Base-by-base conservation (phyloP, 2,329 filamentous ascomycete genomes). In the Alternaria rosae region DNA sequence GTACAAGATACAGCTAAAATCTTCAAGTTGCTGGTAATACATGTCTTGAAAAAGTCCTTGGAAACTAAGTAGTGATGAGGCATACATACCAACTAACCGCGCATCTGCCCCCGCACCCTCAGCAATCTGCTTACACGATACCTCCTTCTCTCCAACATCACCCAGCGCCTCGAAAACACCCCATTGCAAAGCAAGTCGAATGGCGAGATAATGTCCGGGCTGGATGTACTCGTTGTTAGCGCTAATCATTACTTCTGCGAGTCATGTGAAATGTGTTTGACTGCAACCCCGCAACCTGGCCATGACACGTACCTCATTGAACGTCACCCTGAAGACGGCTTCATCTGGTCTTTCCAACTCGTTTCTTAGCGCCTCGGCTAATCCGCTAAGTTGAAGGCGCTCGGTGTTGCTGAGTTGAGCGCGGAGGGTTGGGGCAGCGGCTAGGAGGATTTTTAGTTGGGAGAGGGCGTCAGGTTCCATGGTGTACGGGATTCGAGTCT, bases 151-250 rank as follows among this genome's bases (percentile, higher is more conserved):
- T 0, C 56, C 61, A 44, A 57, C 47, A 30, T 57, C 52, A 20
- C 61, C 56, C 13, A 63, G 47, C 41, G 51, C 52, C 1, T 63
- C 61, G 8, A 63, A 63, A 21, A 59, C 42, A 23, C 57, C 57
- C 61, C 61, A 63, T 57, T 63, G 61, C 43, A 63, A 56, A n/a
- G 56, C 61, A 4, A 63, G 52, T 23, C 61, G 61, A 10, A 60
- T 63, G 15, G 45, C 61, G 13, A 63, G 41, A 60, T 63, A 63
- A 43, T 63, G 61, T 6, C 56, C 56, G 26, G 61, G 56, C 61
- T 63, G 11, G 23, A 3, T 10, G 26, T 41, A 59, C 32, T 9
- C 5, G 12, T 17, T 15, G 32, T 63, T 50, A 62, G 55, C 51
- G 21, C 59, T 21, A 30, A 38, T 58, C 41, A 11, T 12, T 12